Evolutionary conservation across 768 basidiomycete genomes (phyloP).

Genomic region (Termitomyces sp.): DNA sequence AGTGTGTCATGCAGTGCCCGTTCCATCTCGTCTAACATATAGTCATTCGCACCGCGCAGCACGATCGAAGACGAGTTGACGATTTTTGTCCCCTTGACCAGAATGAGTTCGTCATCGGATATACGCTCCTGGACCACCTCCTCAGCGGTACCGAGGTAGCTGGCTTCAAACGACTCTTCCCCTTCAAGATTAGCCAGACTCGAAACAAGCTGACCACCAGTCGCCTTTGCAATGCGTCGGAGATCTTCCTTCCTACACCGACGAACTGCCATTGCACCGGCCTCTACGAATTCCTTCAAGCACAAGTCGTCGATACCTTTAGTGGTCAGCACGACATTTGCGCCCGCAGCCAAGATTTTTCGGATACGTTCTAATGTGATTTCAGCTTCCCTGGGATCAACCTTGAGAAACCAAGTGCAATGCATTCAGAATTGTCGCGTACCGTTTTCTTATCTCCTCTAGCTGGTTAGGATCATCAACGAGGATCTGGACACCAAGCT

Average conservation of each 20-base stretch:
- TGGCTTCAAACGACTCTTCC: constrained; percentile 94
- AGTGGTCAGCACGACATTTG: constrained; percentile 95
- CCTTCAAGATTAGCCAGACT: constrained; percentile 95
- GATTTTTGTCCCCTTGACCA: constrained; percentile 96
- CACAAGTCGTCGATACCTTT: constrained; percentile 99
- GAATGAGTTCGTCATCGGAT: constrained; percentile 96
- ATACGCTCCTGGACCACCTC: constrained; percentile 97
- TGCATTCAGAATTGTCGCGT: constrained; percentile 14
- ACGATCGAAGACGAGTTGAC: constrained; percentile 92
- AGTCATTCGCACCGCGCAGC: constrained; percentile 95
- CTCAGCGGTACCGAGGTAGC: constrained; percentile 86
- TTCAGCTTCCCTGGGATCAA: constrained; percentile 71
- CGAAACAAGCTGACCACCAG: constrained; percentile 89
- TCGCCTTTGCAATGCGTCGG: constrained; percentile 93
- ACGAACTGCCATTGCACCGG: constrained; percentile 97
- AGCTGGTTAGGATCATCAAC: constrained; percentile 95
- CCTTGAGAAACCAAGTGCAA: background rate
- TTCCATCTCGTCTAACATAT: constrained; percentile 99
- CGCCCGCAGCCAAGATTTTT: constrained; percentile 93
- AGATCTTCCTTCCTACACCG: constrained; percentile 98
- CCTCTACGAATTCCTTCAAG: constrained; percentile 97
- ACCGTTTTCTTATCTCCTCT: constrained; percentile 94
- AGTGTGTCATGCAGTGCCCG: constrained; percentile 90
- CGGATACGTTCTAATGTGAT: constrained; percentile 94
- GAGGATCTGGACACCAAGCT: constrained; percentile 94